Percentiles rank a stretch among this genome's conserved stretches.
phyloP scores from a whole-genome alignment of 2,329 filamentous ascomycete genomes.

The Aureobasidium zeae region DNA sequence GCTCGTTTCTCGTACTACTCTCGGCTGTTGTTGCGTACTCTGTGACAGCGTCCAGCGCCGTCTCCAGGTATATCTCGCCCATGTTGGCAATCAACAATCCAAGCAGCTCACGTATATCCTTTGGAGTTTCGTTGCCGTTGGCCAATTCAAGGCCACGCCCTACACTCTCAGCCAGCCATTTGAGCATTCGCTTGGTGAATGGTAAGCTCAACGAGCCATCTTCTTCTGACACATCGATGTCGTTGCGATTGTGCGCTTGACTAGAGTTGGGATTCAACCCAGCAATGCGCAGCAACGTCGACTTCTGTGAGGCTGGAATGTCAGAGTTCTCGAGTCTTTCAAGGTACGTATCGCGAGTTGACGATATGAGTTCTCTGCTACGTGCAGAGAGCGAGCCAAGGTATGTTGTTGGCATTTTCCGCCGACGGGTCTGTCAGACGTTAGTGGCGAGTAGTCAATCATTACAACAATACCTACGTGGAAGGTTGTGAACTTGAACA shows the following conservation, averaged over 20 bases:
- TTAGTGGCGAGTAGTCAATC: too few species aligned
- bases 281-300: conserved; percentile 81
- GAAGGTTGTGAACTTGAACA: conserved; percentile 96
- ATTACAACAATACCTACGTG: conserved; percentile 52
- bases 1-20: conserved; percentile 64
- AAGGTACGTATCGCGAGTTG: conserved; percentile 84
- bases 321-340: conserved; percentile 83
- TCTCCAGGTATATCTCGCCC: conserved; percentile 69
- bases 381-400: conserved; percentile 87
- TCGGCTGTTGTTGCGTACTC: conserved; percentile 72
- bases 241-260: conserved; percentile 52
- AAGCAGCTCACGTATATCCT: conserved; percentile 79
- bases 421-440: conserved; percentile 51
- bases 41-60: conserved; percentile 57
- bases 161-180: conserved; percentile 93
- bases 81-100: conserved; percentile 77
- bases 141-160: conserved; percentile 86
- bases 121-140: conserved; percentile 77
- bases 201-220: conserved; percentile 73
- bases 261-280: conserved; percentile 58
- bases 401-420: conserved; percentile 83
- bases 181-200: conserved; percentile 97
- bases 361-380: conserved; percentile 77
- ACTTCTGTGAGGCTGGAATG: conserved; percentile 76
- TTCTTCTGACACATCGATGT: conserved; percentile 83